phyloP scores from a whole-genome alignment of 2,329 filamentous ascomycete species.

The Verticillium dahliae region DNA sequence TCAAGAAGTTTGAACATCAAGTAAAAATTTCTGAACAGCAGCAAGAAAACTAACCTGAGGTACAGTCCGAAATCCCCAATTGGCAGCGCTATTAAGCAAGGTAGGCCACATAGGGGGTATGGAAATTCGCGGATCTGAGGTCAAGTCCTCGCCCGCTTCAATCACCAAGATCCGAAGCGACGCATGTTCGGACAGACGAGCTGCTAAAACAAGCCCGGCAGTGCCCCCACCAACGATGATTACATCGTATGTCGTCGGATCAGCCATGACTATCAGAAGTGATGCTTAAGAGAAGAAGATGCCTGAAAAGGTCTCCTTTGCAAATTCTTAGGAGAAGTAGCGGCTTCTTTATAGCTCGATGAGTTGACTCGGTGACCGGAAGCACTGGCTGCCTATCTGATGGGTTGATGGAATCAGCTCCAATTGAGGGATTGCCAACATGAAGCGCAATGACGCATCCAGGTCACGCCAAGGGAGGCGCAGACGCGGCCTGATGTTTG shows the following conservation, averaged over 20 bases:
- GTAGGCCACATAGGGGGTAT: slow-evolving; percentile 17
- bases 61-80: slow-evolving; percentile 18
- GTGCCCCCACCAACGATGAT: slow-evolving; percentile 10
- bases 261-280: neutral
- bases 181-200: slow-evolving; percentile 12
- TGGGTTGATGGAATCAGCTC: no score
- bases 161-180: slow-evolving; percentile 16
- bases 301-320: no score
- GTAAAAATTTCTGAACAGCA: no score
- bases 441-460: no score
- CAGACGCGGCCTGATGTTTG: no score
- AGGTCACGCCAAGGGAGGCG: no score
- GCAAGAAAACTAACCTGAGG: slow-evolving; percentile 13
- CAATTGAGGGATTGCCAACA: no score
- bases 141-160: slow-evolving; percentile 20
- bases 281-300: neutral
- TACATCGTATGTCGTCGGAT: neutral
- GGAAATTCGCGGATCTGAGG: slow-evolving; percentile 15
- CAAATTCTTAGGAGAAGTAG: no score
- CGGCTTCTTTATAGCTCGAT: no score
- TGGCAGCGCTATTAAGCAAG: slow-evolving; percentile 16
- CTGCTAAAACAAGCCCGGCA: slow-evolving; percentile 9
- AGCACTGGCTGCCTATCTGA: no score
- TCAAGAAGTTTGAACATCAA: neutral
- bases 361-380: no score